These are phyloP conservation scores for Annulohypoxylon stygium DNA, from an alignment of 495 filamentous ascomycete genomes.

Conservation along the genomic window DNA sequence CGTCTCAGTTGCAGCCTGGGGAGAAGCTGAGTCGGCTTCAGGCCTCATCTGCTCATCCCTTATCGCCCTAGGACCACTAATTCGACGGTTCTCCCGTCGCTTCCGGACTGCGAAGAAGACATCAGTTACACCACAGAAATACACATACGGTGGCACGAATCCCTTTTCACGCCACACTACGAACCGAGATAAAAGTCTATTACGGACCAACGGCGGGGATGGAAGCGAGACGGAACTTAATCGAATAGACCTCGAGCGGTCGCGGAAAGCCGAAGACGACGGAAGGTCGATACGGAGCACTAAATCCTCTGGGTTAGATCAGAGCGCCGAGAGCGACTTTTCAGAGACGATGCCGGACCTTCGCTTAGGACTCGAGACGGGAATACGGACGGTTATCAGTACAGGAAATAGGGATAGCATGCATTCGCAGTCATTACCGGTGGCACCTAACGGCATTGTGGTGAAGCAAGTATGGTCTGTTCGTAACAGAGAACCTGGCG, in stretches of 20 bases:
- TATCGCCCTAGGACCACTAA: slow-evolving; percentile 36
- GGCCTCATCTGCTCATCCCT: slow-evolving; percentile 45
- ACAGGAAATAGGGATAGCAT: slow-evolving; percentile 40
- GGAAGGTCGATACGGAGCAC: slow-evolving; percentile 40
- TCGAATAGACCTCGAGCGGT: slow-evolving; percentile 24
- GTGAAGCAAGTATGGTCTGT: slow-evolving; percentile 49
- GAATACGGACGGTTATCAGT: slow-evolving; percentile 45
- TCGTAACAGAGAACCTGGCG: slow-evolving; percentile 34
- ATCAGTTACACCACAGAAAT: slow-evolving; percentile 17
- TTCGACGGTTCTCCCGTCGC: slow-evolving; percentile 32
- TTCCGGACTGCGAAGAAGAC: slow-evolving; percentile 14
- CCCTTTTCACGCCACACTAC: slow-evolving; percentile 37
- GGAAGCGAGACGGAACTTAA: slow-evolving; percentile 48
- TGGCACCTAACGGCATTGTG: slow-evolving; percentile 36
- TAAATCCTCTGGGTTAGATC: slow-evolving; percentile 34
- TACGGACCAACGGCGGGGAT: slow-evolving; percentile 31
- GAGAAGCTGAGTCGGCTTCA: slow-evolving; percentile 37
- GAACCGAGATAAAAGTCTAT: slow-evolving; percentile 32
- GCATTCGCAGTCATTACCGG: slow-evolving; percentile 29
- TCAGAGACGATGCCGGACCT: slow-evolving; percentile 38
- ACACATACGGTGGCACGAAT: slow-evolving; percentile 25
- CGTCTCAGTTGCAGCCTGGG: slow-evolving; percentile 40
- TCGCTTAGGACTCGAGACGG: slow-evolving; percentile 37
- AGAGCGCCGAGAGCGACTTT: background rate
- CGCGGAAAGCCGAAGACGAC: slow-evolving; percentile 29